phyloP scores from a whole-genome alignment of 129 eudicot species.

The Apium graveolens region DNA sequence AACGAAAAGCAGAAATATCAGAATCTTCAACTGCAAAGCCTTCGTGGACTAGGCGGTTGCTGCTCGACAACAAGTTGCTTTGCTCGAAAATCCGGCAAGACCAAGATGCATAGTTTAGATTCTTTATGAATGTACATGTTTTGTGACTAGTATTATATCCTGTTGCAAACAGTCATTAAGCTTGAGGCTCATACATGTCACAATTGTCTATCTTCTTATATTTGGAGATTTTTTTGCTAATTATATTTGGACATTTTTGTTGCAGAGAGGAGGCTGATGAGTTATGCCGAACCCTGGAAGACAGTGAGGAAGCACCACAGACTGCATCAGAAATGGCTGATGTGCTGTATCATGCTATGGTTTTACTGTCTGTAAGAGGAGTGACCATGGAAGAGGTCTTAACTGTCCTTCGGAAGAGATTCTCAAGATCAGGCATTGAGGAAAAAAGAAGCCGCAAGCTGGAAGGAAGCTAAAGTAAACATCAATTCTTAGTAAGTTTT shows the following conservation, averaged over 20 bases:
- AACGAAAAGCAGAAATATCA: conserved; percentile 54
- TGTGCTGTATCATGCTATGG: conserved; percentile 70
- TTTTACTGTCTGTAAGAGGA: conserved; percentile 45
- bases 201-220: background rate
- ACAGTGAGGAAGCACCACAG: conserved; percentile 56
- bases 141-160: background rate
- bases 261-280: conserved; percentile 87
- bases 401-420: conserved; percentile 50
- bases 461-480: background rate
- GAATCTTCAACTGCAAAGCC: conserved; percentile 49
- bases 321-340: conserved; percentile 51
- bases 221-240: background rate
- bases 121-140: background rate
- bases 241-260: background rate
- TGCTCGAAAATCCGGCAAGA: conserved; percentile 72
- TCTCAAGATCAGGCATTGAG: conserved; percentile 67
- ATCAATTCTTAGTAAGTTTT: too few relatives aligned
- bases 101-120: background rate
- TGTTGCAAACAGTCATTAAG: background rate
- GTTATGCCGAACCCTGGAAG: conserved; percentile 77
- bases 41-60: conserved; percentile 78
- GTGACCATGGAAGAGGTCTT: conserved; percentile 77
- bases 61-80: conserved; percentile 66
- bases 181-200: background rate
- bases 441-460: conserved; percentile 56